Evolutionary conservation across 2,329 filamentous ascomycete species (phyloP).

Genomic region (Fusarium agapanthi): DNA sequence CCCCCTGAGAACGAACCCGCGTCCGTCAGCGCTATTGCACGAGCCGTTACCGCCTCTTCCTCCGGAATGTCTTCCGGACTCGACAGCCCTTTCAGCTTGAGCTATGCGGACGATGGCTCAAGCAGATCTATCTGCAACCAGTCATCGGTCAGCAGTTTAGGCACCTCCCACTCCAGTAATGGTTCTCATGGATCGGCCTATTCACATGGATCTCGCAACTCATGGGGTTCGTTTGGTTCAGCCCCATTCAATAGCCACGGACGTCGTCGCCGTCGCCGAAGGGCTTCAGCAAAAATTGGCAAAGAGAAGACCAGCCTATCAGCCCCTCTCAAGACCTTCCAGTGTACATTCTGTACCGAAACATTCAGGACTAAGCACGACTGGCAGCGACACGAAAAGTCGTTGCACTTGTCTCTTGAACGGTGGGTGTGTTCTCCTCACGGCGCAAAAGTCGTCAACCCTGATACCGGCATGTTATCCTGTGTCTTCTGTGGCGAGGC

Average conservation of each 20-base stretch:
- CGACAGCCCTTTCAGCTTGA: conserved; percentile 65
- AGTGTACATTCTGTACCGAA: conserved; percentile 75
- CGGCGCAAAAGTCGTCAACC: conserved; percentile 63
- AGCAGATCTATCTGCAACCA: conserved; percentile 65
- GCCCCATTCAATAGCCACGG: conserved; percentile 54
- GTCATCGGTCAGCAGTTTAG: conserved; percentile 68
- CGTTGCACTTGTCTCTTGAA: conserved; percentile 70
- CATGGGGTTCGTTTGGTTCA: conserved; percentile 61
- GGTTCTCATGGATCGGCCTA: conserved; percentile 67
- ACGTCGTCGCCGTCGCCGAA: conserved; percentile 60
- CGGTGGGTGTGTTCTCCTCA: conserved; percentile 71
- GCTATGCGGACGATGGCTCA: conserved; percentile 69
- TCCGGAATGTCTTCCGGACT: conserved; percentile 63
- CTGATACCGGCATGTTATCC: conserved; percentile 64
- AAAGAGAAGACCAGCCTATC: conserved; percentile 50
- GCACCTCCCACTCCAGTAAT: conserved; percentile 68
- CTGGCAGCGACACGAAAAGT: conserved; percentile 77
- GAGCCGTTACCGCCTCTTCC: conserved; percentile 63
- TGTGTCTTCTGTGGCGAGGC: conserved; percentile 69
- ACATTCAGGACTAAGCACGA: conserved; percentile 74
- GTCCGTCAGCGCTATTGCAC: conserved; percentile 65
- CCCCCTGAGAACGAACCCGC: conserved; percentile 69
- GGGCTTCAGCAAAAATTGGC: conserved; percentile 49
- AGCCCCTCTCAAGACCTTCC: conserved; percentile 64
- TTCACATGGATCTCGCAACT: conserved; percentile 66